Evolutionary conservation across 768 basidiomycete species (phyloP), one percentile per base, ranked within the genome.

Genomic region (Zangia roseola): DNA sequence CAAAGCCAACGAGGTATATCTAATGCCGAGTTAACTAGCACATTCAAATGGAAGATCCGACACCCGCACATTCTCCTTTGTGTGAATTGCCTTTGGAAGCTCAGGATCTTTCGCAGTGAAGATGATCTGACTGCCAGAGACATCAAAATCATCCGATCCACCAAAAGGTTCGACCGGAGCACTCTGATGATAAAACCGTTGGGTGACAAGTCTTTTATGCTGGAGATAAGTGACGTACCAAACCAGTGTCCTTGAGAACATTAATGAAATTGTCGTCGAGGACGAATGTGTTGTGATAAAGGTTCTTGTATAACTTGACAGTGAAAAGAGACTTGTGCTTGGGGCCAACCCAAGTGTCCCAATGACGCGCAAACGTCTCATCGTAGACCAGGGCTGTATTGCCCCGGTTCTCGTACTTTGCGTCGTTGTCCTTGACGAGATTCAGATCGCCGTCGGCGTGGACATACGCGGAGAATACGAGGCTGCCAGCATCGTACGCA

Each of bases 401-500:
- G 5, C 91, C 93, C 2, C 87, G 79, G 47, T 82, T 77, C 45
- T 86, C 82, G 74, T 83, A 88, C 35, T 72, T 76, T 54, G 84
- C 72, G 62, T 95, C 91, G 55, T 87, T 78, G 57, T 81, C 74
- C 53, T 76, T 79, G 21, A 86, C 85, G 10, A 82, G 75, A 33
- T 76, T 80, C 40, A 97, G 70, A 52, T 86, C 78, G 2, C 84
- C 86, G 51, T 94, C 88, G 2, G 79, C 69, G 62, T 89, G 86
- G 5, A 95, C 91, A 45, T 81, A 75, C 28, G 89, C 91, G 0
- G 91, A 88, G 73, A 99, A 97, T 6, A 91, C 83, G 31, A 99
- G 78, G 39, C 77, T 58, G 14, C 81, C 80, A 5, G 78, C 71
- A n/a, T 69, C 61, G 23, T 71, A 55, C 24, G 77, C 77, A 62